Conservation (phyloP, 305 asterid species). For the Solanum hybrid region DNA sequence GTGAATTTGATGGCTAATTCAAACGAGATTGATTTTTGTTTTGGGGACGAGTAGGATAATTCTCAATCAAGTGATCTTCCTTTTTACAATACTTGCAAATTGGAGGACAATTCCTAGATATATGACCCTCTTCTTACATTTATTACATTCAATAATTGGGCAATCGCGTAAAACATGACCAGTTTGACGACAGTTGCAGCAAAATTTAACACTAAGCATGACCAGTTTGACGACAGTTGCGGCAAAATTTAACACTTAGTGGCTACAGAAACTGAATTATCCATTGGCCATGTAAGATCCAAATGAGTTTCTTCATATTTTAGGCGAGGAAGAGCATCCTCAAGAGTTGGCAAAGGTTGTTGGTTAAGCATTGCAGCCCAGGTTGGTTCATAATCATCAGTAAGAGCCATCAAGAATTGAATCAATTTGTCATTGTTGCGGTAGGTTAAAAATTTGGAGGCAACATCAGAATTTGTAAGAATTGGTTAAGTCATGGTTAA, state of each 20-base stretch:
- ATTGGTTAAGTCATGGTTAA: rapidly evolving
- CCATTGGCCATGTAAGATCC: background rate
- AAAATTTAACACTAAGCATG: too few species aligned
- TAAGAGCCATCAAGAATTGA: too few species aligned
- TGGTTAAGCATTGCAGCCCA: too few species aligned
- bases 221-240: too few species aligned
- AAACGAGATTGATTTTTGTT: too few species aligned
- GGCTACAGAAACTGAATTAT: background rate
- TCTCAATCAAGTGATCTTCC: background rate
- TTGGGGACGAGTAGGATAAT: background rate
- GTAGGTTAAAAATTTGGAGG: background rate
- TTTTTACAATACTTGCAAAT: background rate
- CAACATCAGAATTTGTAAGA: too few species aligned
- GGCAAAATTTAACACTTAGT: background rate
- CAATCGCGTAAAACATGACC: too few species aligned
- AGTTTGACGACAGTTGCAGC: too few species aligned
- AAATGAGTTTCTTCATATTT: background rate
- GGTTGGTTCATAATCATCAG: background rate
- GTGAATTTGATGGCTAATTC: too few species aligned
- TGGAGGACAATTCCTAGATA: background rate
- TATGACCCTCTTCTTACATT: background rate
- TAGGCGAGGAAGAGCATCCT: background rate
- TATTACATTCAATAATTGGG: background rate
- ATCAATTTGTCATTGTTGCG: background rate
- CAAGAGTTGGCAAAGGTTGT: background rate